phyloP scores from a whole-genome alignment of 768 basidiomycete species.

The Lentinula aciculospora region DNA sequence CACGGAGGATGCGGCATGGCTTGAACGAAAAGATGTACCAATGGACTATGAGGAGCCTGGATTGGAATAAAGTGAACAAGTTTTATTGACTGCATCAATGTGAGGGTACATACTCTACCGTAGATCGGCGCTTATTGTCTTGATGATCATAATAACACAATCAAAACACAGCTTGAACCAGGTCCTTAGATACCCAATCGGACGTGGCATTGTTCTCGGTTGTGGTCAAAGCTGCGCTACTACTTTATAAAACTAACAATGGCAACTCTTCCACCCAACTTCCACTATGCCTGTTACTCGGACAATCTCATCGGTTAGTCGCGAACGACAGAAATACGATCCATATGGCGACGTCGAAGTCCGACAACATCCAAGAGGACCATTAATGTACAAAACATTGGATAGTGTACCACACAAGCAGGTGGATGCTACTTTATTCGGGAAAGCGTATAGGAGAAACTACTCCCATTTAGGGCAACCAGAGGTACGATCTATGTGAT shows the following conservation, averaged over 20 bases:
- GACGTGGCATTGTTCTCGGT: background rate
- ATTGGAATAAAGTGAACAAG: conserved; percentile 5
- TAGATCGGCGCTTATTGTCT: no score
- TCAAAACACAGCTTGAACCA: no score
- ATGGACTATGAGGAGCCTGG: conserved; percentile 65
- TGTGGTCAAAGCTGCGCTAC: background rate
- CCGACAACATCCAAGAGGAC: background rate
- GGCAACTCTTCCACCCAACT: background rate
- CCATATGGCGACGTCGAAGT: background rate
- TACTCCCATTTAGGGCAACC: background rate
- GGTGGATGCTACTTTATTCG: background rate
- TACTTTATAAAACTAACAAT: background rate
- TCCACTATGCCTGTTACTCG: background rate
- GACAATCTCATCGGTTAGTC: background rate
- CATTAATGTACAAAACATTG: background rate
- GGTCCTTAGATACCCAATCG: no score
- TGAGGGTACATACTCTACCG: no score
- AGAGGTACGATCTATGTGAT: background rate
- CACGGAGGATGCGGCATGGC: conserved; percentile 55
- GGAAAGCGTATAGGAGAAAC: background rate
- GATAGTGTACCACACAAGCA: background rate
- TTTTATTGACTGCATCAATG: no score
- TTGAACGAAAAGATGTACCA: conserved; percentile 70
- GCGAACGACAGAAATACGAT: background rate
- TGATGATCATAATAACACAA: no score